Percentiles rank a stretch among this genome's conserved stretches.
Conservation (phyloP, 2,329 filamentous ascomycete species). For the Neonectria sp. region DNA sequence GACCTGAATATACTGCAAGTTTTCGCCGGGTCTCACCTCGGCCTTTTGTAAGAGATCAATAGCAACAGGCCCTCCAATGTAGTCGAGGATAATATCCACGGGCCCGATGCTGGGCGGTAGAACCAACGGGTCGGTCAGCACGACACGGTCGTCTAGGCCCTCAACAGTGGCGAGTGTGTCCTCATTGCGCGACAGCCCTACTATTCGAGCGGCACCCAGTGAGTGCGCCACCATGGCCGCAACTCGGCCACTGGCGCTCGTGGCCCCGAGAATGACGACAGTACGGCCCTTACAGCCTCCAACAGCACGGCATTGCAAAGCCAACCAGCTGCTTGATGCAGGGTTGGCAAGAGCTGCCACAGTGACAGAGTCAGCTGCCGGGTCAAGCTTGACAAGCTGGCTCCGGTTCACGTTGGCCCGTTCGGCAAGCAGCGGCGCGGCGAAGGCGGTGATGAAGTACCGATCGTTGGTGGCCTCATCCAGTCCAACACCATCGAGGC, state of each 20-base stretch:
- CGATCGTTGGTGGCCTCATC: slow-evolving; percentile 27
- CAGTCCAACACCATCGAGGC: slow-evolving; percentile 28
- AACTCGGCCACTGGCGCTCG: slow-evolving; percentile 29
- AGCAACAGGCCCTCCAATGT: slow-evolving; percentile 24
- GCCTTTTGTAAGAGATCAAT: slow-evolving; percentile 23
- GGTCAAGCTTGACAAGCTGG: slow-evolving; percentile 24
- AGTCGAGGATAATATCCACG: slow-evolving; percentile 30
- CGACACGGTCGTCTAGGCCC: slow-evolving; percentile 25
- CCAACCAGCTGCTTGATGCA: slow-evolving; percentile 29
- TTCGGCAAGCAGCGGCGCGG: slow-evolving; percentile 22
- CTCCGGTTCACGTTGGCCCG: slow-evolving; percentile 21
- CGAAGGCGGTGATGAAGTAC: slow-evolving; percentile 24
- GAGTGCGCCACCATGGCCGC: slow-evolving; percentile 19
- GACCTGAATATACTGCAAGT: slow-evolving; percentile 29
- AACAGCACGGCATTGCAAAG: slow-evolving; percentile 14
- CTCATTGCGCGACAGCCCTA: slow-evolving; percentile 24
- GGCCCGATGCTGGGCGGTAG: slow-evolving; percentile 24
- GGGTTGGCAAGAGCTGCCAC: slow-evolving; percentile 29
- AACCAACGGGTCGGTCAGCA: slow-evolving; percentile 12
- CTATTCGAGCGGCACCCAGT: slow-evolving; percentile 18
- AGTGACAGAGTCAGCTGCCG: slow-evolving; percentile 16
- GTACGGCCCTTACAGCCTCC: slow-evolving; percentile 20
- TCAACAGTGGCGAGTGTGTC: slow-evolving; percentile 14
- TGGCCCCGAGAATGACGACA: slow-evolving; percentile 30
- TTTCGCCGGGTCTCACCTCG: slow-evolving; percentile 15